Base-by-base conservation (phyloP, 148 eudicot genomes). In the Fallopia convolvulus region DNA sequence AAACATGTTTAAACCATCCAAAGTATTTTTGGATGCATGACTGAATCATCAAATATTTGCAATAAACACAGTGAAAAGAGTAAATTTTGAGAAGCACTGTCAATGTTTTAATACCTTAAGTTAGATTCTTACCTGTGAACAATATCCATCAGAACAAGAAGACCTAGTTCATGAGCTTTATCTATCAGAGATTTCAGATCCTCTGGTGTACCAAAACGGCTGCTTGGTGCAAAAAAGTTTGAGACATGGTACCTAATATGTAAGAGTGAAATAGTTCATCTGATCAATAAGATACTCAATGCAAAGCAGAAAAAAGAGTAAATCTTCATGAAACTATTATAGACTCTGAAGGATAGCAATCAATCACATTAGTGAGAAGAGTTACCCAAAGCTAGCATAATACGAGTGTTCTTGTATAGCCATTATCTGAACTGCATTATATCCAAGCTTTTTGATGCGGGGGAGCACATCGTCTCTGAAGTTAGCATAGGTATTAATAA, bases 381-480 rank as follows among this genome's bases (percentile, higher is more conserved):
- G 53, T 77, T 92, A 95, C 99, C 99, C 99, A 84, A 95, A 95
- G 81, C 98, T 91, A 78, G 99, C 98, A 79, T 95, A 95, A 81
- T 95, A 95, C 20, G 99, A 88, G 82, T 95, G 99, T 86, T 95
- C 99, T 83, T 95, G 99, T 80, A 95, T 95, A 75, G 99, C 99
- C 99, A 95, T 95, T 75, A 95, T 85, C 83, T 95, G 99, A 79
- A 95, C 97, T 40, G 98, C 99, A 89, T 95, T 93, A 79, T 95
- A 95, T 52, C 99, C 99, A 30, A 95, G 92, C 79, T 46, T 88
- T 85, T 95, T 95, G 18, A 95, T 91, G 55, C 99, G 94, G 74
- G 98, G 99, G 72, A 95, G 99, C 77, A 95, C 94, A 48, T 95
- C 97, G 82, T 95, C 99, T 85, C 97, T 88, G 81, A 95, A 95